Evolutionary conservation across 441 rosid species (phyloP).

Genomic region (Adansonia grandidieri): DNA sequence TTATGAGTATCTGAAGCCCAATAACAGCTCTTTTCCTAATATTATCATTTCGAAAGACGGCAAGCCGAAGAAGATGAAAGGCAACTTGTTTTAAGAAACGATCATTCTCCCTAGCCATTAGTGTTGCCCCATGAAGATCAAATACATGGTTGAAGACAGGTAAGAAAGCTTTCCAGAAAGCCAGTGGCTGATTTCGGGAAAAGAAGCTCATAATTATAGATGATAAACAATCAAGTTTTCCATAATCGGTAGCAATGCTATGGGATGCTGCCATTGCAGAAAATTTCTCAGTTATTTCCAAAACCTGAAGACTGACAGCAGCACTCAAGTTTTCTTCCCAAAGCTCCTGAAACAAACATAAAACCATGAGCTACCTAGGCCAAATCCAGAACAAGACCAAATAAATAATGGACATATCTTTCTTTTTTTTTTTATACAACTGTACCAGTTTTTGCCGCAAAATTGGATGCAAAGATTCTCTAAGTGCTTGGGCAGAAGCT

Average conservation of each 20-base stretch:
- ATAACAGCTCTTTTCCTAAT: constrained; percentile 94
- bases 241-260: constrained; percentile 95
- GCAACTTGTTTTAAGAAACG: constrained; percentile 98
- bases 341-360: constrained; percentile 73
- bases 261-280: constrained; percentile 89
- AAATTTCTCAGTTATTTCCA: constrained; percentile 93
- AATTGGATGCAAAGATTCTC: constrained; percentile 97
- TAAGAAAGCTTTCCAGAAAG: constrained; percentile 88
- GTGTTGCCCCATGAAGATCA: constrained; percentile 96
- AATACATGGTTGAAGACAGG: constrained; percentile 80
- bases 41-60: constrained; percentile 92
- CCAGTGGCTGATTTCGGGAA: constrained; percentile 92
- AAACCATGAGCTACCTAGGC: constrained; percentile 33
- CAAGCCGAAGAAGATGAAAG: constrained; percentile 95
- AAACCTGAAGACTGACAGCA: constrained; percentile 96
- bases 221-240: constrained; percentile 94
- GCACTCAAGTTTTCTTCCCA: constrained; percentile 99
- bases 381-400: constrained; percentile 25
- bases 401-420: neutral
- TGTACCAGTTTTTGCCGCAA: constrained; percentile 95
- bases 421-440: constrained; percentile 7
- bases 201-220: constrained; percentile 87
- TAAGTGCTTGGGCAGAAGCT: constrained; percentile 97
- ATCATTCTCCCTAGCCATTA: constrained; percentile 99
- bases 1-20: constrained; percentile 91